These are phyloP conservation scores for Exophiala viscosa DNA, from an alignment of 2,329 filamentous ascomycete species.

Conservation along the genomic window DNA sequence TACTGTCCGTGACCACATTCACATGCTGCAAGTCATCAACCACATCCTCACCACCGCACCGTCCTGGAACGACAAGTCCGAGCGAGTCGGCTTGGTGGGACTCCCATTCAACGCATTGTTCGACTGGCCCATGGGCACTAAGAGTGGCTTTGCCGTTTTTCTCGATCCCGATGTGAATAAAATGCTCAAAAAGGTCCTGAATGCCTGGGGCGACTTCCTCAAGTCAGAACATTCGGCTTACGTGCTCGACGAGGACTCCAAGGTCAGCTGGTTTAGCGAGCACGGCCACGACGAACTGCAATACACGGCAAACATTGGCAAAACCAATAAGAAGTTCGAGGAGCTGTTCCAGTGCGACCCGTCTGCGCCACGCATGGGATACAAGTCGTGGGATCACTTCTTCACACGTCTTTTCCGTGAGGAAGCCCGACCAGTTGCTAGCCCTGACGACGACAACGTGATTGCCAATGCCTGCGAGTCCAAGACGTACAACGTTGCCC, in stretches of 20 bases:
- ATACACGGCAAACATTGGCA: constrained; percentile 30
- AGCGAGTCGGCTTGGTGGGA: constrained; percentile 46
- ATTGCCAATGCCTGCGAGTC: constrained; percentile 66
- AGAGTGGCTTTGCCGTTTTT: constrained; percentile 53
- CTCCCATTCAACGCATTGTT: constrained; percentile 56
- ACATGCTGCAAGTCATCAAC: constrained; percentile 66
- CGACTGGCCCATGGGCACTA: constrained; percentile 58
- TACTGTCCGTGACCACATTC: constrained; percentile 62
- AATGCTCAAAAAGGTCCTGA: constrained; percentile 51
- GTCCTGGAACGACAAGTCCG: constrained; percentile 39
- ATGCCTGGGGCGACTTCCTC: constrained; percentile 43
- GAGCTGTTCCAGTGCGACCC: constrained; percentile 33
- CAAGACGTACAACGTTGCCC: constrained; percentile 52
- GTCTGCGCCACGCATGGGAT: constrained; percentile 47
- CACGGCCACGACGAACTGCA: constrained; percentile 38
- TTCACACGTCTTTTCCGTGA: constrained; percentile 60
- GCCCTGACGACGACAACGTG: constrained; percentile 51
- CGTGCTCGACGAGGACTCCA: constrained; percentile 38
- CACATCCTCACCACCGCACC: constrained; percentile 46
- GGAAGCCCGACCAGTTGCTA: constrained; percentile 56
- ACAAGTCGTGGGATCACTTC: constrained; percentile 66
- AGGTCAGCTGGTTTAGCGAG: constrained; percentile 41
- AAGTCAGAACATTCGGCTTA: constrained; percentile 53
- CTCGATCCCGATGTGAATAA: constrained; percentile 51
- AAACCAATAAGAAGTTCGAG: constrained; percentile 29